Evolutionary conservation across 257 asterid genomes (phyloP).

Genomic region (Lycium ferocissimum): DNA sequence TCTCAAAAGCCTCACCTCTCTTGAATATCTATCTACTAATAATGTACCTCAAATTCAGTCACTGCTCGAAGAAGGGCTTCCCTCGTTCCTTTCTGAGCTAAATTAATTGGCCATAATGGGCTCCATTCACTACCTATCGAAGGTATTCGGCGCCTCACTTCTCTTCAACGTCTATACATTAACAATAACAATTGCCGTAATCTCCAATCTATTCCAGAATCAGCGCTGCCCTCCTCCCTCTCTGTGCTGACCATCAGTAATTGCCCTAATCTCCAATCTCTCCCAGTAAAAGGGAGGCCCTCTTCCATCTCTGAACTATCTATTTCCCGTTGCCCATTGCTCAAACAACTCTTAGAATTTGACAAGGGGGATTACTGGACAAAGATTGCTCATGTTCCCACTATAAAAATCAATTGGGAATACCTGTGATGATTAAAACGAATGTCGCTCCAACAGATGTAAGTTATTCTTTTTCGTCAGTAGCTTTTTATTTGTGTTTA

Average conservation of each 20-base stretch:
- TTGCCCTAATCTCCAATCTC: background rate
- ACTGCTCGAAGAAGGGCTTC: background rate
- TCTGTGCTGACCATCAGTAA: accelerated
- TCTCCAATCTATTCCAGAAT: background rate
- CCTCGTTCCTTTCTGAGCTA: background rate
- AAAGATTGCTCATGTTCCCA: slow-evolving; percentile 23
- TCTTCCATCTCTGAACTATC: background rate
- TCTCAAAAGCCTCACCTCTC: slow-evolving; percentile 27
- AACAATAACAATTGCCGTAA: accelerated
- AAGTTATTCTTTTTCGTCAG: background rate
- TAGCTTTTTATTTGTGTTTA: background rate
- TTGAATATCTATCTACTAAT: background rate
- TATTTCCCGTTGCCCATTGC: background rate
- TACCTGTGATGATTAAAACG: background rate
- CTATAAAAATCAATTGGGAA: background rate
- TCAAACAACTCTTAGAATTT: background rate
- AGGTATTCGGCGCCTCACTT: slow-evolving; percentile 21
- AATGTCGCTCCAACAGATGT: background rate
- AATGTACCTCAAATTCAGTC: slow-evolving; percentile 2
- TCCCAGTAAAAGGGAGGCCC: slow-evolving; percentile 9
- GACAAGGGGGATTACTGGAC: slow-evolving; percentile 29
- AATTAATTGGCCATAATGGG: background rate
- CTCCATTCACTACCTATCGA: background rate
- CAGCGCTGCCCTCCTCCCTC: background rate
- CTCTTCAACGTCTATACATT: background rate